Conservation (phyloP, 2,329 filamentous ascomycete species). For the Scedosporium boydii region DNA sequence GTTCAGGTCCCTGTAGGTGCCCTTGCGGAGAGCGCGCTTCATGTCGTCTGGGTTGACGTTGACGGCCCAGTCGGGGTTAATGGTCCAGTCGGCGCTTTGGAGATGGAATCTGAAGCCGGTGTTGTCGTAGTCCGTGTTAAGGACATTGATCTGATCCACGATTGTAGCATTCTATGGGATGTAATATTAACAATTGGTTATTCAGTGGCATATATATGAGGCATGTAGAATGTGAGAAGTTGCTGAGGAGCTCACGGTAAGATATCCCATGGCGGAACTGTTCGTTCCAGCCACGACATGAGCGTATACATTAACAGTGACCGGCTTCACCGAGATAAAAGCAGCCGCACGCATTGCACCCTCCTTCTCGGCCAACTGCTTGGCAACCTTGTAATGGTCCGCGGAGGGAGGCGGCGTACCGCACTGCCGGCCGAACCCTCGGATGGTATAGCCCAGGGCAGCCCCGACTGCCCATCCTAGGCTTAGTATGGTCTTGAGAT, state of each 20-base stretch:
- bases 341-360: neutral
- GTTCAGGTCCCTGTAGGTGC: conserved; percentile 29
- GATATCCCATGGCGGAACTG: neutral
- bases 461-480: neutral
- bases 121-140: conserved; percentile 34
- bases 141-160: conserved; percentile 29
- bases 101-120: conserved; percentile 35
- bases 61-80: conserved; percentile 36
- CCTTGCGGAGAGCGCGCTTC: conserved; percentile 35
- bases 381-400: neutral
- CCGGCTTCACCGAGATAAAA: neutral
- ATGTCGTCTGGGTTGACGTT: conserved; percentile 30
- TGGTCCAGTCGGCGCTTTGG: conserved; percentile 30
- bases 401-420: neutral
- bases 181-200: neutral
- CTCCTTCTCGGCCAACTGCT: neutral
- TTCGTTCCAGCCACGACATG: neutral
- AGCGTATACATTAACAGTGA: neutral
- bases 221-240: neutral
- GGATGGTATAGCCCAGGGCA: neutral
- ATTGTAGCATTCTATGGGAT: conserved; percentile 23
- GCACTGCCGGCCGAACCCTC: neutral
- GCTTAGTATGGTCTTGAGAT: neutral
- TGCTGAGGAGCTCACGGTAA: neutral
- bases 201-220: neutral